Evolutionary conservation across 208 protist species (phyloP).

Genomic region (Wallacemonas collosoma): DNA sequence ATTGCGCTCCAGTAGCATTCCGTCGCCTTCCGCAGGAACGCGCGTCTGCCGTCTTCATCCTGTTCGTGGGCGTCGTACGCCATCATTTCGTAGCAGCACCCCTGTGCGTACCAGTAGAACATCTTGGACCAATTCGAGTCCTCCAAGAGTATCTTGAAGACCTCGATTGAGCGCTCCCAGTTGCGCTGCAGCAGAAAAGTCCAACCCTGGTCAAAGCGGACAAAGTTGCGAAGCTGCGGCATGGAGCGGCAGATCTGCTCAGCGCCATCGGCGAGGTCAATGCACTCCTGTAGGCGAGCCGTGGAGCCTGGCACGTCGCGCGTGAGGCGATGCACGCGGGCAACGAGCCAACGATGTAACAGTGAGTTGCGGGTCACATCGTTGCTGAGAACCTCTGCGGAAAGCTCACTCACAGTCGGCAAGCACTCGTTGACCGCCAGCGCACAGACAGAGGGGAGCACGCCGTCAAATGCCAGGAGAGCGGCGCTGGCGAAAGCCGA

Average conservation of each 20-base stretch:
- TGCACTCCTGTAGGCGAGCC: slow-evolving; percentile 33
- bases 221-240: slow-evolving; percentile 64
- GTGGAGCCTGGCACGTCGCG: slow-evolving; percentile 36
- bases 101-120: slow-evolving; percentile 60
- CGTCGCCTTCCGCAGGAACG: slow-evolving; percentile 21
- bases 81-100: slow-evolving; percentile 70
- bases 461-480: slow-evolving; percentile 44
- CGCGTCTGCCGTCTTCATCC: slow-evolving; percentile 16
- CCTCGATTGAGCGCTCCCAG: slow-evolving; percentile 39
- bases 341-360: slow-evolving; percentile 61
- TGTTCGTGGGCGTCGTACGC: slow-evolving; percentile 1
- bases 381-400: slow-evolving; percentile 23
- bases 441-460: slow-evolving; percentile 40
- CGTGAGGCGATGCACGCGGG: slow-evolving; percentile 47
- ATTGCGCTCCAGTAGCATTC: slow-evolving; percentile 58
- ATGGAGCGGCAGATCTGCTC: slow-evolving; percentile 44
- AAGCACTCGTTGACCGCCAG: slow-evolving; percentile 33
- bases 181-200: slow-evolving; percentile 35
- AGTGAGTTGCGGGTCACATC: slow-evolving; percentile 38
- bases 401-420: slow-evolving; percentile 31
- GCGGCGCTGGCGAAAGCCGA: slow-evolving; percentile 55
- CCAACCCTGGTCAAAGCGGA: slow-evolving; percentile 60
- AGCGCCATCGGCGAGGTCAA: slow-evolving; percentile 31
- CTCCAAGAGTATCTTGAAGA: slow-evolving; percentile 38
- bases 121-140: slow-evolving; percentile 62